A percentile compares a stretch with the other conserved stretches of the same genome.
Conservation (phyloP, 331 rosid species). For the Malus hybrid region DNA sequence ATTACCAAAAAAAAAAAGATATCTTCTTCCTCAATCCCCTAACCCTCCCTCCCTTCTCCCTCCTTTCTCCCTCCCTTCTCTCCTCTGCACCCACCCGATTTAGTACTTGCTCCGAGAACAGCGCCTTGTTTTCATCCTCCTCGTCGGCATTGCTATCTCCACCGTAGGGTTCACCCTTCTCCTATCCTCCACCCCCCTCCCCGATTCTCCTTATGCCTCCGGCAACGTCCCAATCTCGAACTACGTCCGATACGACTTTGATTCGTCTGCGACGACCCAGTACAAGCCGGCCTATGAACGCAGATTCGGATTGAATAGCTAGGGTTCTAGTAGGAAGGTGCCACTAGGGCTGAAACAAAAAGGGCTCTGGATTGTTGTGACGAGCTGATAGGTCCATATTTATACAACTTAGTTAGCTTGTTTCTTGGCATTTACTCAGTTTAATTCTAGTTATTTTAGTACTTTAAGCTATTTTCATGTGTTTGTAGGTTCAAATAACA, state of each 20-base stretch:
- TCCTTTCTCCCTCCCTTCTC: too few species aligned
- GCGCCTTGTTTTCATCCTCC: constrained; percentile 58
- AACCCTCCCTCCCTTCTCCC: too few species aligned
- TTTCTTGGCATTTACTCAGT: too few species aligned
- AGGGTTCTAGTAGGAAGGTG: constrained; percentile 52
- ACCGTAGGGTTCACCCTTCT: constrained; percentile 43
- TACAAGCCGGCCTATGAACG: constrained; percentile 25
- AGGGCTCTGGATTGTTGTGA: constrained; percentile 78
- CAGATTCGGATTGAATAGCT: constrained; percentile 11
- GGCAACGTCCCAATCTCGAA: constrained; percentile 14
- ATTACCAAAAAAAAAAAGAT: too few species aligned
- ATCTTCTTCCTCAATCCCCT: too few species aligned
- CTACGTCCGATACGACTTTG: constrained; percentile 17
- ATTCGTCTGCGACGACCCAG: constrained; percentile 1
- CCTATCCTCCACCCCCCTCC: constrained; percentile 22
- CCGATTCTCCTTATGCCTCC: not conserved
- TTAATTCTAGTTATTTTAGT: too few species aligned
- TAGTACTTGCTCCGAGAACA: constrained; percentile 74
- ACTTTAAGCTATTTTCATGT: too few species aligned
- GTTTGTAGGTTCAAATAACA: too few species aligned
- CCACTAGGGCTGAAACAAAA: constrained; percentile 64
- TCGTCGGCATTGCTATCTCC: constrained; percentile 69
- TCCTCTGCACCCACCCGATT: constrained; percentile 31
- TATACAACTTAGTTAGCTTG: too few species aligned
- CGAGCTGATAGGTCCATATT: constrained; percentile 19